Evolutionary conservation across 495 filamentous ascomycete species (phyloP).

Genomic region (Penicillium malachiteum): DNA sequence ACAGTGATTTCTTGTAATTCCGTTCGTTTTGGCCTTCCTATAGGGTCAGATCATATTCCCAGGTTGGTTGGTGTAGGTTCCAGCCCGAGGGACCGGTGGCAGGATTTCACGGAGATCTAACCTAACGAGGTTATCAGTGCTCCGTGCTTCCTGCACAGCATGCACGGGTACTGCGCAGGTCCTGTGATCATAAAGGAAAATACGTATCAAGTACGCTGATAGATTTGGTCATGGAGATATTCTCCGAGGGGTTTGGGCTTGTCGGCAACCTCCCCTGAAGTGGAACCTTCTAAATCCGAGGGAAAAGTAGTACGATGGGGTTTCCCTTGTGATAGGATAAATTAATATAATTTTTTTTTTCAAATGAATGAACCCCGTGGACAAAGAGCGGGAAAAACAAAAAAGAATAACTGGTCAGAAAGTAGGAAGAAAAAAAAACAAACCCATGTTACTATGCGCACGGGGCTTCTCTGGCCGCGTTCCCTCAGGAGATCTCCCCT

Average conservation of each 20-base stretch:
- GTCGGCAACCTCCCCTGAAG: not conserved
- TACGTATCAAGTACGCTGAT: slow-evolving; percentile 2
- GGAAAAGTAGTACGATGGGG: not conserved
- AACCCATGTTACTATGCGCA: not conserved
- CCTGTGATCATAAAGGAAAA: slow-evolving; percentile 16
- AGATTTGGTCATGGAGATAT: not conserved
- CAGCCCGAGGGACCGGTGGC: not conserved
- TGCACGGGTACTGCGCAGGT: slow-evolving; percentile 4
- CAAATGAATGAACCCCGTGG: too few species aligned
- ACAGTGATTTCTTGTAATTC: too few species aligned
- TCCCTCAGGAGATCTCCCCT: slow-evolving; percentile 1
- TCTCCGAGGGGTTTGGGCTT: slow-evolving; percentile 1
- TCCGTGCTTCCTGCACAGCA: slow-evolving; percentile 12
- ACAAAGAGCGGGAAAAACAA: too few species aligned
- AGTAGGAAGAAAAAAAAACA: too few species aligned
- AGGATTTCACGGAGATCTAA: slow-evolving; percentile 12
- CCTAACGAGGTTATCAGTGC: slow-evolving; percentile 8
- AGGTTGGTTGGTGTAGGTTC: not conserved
- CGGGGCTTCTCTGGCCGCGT: not conserved
- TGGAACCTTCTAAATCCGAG: not conserved
- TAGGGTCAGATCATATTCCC: too few species aligned
- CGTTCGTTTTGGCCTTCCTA: too few species aligned
- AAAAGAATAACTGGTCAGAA: too few species aligned
- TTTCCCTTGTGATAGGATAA: not conserved
- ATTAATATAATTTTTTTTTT: not conserved